phyloP scores from a whole-genome alignment of 2,329 filamentous ascomycete species.

The Exophiala phaeomuriformis region DNA sequence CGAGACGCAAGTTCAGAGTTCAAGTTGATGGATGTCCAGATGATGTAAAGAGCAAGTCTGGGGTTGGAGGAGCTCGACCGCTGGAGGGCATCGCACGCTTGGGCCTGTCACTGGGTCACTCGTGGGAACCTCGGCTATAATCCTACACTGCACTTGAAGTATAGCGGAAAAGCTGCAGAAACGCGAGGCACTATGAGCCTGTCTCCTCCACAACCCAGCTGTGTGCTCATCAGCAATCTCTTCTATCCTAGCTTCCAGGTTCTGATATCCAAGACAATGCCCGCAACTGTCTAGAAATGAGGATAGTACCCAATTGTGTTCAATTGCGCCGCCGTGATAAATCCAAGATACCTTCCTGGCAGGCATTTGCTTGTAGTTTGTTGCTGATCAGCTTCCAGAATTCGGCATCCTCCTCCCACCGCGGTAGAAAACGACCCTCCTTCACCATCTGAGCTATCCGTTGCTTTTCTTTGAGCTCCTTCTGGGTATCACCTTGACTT shows the following conservation, averaged over 20 bases:
- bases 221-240: background rate
- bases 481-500: slow-evolving; percentile 4
- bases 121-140: background rate
- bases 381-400: slow-evolving; percentile 57
- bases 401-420: slow-evolving; percentile 36
- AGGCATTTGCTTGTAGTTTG: slow-evolving; percentile 54
- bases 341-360: slow-evolving; percentile 44
- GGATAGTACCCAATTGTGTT: background rate
- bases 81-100: background rate
- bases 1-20: background rate
- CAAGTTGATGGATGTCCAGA: background rate
- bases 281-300: background rate
- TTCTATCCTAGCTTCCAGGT: background rate
- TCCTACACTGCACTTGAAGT: background rate
- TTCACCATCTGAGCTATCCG: slow-evolving; percentile 27
- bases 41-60: slow-evolving; percentile 2
- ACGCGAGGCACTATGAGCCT: background rate
- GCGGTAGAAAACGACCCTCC: slow-evolving; percentile 45
- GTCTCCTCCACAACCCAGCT: too few relatives aligned
- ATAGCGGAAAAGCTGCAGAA: background rate
- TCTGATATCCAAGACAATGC: background rate
- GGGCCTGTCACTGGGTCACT: background rate
- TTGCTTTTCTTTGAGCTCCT: slow-evolving; percentile 7
- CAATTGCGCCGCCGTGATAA: slow-evolving; percentile 3
- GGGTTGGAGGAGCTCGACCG: background rate